phyloP scores from a whole-genome alignment of 2,329 filamentous ascomycete genomes.

The Fusarium abutilonis region DNA sequence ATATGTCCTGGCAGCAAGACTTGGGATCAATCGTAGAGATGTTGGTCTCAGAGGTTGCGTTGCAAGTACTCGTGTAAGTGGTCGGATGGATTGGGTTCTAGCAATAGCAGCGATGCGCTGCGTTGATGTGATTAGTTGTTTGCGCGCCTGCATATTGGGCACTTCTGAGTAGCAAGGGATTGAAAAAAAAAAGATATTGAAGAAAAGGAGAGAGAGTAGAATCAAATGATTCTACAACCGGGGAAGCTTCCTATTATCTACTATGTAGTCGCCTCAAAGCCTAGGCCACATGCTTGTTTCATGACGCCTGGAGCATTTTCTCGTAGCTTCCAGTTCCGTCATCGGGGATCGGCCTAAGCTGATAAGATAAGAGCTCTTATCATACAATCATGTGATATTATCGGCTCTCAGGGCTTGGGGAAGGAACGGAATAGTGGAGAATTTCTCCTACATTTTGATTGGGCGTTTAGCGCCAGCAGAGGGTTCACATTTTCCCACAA shows the following conservation, averaged over 20 bases:
- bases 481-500: slow-evolving; percentile 59
- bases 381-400: slow-evolving; percentile 50
- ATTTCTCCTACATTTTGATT: slow-evolving; percentile 2
- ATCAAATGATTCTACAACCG: slow-evolving; percentile 10
- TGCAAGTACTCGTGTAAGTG: slow-evolving; percentile 43
- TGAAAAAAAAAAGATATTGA: slow-evolving; percentile 6
- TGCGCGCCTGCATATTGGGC: slow-evolving; percentile 54
- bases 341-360: slow-evolving; percentile 12
- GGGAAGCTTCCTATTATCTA: slow-evolving; percentile 37
- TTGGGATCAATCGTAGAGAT: slow-evolving; percentile 51
- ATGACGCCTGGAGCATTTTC: slow-evolving; percentile 50
- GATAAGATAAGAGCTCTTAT: slow-evolving; percentile 34
- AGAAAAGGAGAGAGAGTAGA: slow-evolving; percentile 10
- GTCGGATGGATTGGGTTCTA: slow-evolving; percentile 45
- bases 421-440: slow-evolving; percentile 4
- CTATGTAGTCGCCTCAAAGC: slow-evolving; percentile 34
- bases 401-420: slow-evolving; percentile 34
- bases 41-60: slow-evolving; percentile 38
- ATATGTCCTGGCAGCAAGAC: slow-evolving; percentile 61
- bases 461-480: slow-evolving; percentile 51
- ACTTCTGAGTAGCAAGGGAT: slow-evolving; percentile 22
- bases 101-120: slow-evolving; percentile 51
- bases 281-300: slow-evolving; percentile 37
- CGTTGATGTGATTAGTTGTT: slow-evolving; percentile 52
- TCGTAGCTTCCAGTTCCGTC: slow-evolving; percentile 52